Base-by-base conservation (phyloP, 441 rosid species). In the Aquilaria agallochum region DNA sequence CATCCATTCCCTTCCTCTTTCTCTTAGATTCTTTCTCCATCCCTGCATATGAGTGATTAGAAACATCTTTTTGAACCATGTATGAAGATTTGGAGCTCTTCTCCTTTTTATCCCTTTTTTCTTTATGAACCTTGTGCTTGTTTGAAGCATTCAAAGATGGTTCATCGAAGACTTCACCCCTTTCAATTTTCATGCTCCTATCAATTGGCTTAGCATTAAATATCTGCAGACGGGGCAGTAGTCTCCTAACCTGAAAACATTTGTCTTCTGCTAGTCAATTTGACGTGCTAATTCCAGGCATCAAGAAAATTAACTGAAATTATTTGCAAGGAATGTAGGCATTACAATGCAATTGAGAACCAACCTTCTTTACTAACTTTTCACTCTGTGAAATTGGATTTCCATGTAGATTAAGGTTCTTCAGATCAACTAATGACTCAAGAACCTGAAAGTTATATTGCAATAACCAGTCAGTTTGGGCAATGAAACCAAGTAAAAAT, bases 331-430 rank as follows among this genome's bases (percentile, higher is more conserved):
- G 36, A 14, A 46, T 32, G 11, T 50, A 59, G n/a, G 56, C 50
- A 45, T 1, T 33, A 1, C 42, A 4, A 8, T 36, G 42, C 42
- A 36, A 36, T 36, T 36, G 5, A 36, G 42, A 36, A 33, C 36
- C 47, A 46, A 88, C 97, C 93, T 93, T 88, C 70, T 84, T 88
- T 34, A 71, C 71, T 54, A 82, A 70, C 73, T 87, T 90, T 42
- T 84, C 93, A 4, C 74, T 80, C 34, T 85, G 89, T 33, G 87
- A 79, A 65, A 93, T 58, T 0, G 90, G 96, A 73, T 93, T 93
- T 65, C 98, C 96, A 66, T 69, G 86, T 66, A 93, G 70, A 76
- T 90, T 93, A 73, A 93, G 86, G 72, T 85, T 90, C 61, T 76
- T 75, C 64, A 90, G 74, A 64, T 80, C 74, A 48, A 80, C 74